These are phyloP conservation scores for Colletotrichum magnum DNA, from an alignment of 2,329 filamentous ascomycete species.

Conservation along the genomic window DNA sequence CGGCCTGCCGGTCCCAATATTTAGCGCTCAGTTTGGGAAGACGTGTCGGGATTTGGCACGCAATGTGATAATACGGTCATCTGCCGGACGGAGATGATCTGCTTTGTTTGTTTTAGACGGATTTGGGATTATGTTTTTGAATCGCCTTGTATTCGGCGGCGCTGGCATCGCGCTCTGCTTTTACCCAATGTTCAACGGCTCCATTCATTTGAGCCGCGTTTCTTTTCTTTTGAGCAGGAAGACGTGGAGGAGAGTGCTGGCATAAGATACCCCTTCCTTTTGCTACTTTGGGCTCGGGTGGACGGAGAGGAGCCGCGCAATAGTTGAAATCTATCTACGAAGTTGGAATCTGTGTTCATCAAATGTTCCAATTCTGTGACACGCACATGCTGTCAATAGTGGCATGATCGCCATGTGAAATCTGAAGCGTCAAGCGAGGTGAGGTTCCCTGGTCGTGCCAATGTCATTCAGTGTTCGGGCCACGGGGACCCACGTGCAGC, in stretches of 20 bases:
- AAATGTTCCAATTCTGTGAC: not conserved
- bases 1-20: conserved; percentile 16
- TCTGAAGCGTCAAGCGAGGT: no score
- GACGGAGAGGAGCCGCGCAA: conserved; percentile 5
- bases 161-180: conserved; percentile 6
- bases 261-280: conserved; percentile 31
- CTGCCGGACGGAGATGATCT: not conserved
- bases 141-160: conserved; percentile 8
- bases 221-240: conserved; percentile 13
- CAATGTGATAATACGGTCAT: conserved; percentile 17
- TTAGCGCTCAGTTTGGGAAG: conserved; percentile 25
- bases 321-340: conserved; percentile 15
- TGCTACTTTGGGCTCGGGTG: conserved; percentile 13
- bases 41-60: not conserved
- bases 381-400: no score
- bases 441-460: no score
- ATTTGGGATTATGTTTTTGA: not conserved
- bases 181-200: conserved; percentile 14
- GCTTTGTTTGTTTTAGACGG: conserved; percentile 11
- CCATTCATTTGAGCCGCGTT: conserved; percentile 5
- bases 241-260: conserved; percentile 26
- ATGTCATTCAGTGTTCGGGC: not conserved
- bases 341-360: not conserved
- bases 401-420: no score
- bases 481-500: not conserved